Percentiles rank a stretch among this genome's conserved stretches.
These are phyloP conservation scores for Phaeolepiota aurea DNA, from an alignment of 768 basidiomycete species.

Conservation along the genomic window DNA sequence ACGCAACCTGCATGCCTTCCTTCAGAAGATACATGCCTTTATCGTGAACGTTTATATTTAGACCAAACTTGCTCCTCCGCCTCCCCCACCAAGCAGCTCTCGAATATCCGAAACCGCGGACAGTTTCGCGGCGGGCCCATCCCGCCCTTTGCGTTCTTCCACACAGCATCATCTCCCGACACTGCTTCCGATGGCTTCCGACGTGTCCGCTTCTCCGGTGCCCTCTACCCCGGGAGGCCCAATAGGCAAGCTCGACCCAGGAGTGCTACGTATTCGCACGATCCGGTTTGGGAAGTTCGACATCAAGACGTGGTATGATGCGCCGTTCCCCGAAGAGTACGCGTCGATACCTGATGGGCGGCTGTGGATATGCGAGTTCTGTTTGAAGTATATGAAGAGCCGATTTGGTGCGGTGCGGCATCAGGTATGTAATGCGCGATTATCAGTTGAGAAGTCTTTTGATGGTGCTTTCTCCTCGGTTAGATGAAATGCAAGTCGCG, in stretches of 20 bases:
- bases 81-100: slow-evolving; percentile 18
- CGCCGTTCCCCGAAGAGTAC: slow-evolving; percentile 98
- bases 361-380: slow-evolving; percentile 97
- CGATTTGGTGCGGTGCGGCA: slow-evolving; percentile 81
- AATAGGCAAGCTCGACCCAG: slow-evolving; percentile 21
- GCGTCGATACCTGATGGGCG: slow-evolving; percentile 84
- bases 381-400: slow-evolving; percentile 96
- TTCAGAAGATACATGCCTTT: not conserved
- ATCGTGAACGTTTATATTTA: slow-evolving; percentile 14
- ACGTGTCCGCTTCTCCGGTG: slow-evolving; percentile 29
- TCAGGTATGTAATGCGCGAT: slow-evolving; percentile 44
- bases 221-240: slow-evolving; percentile 31
- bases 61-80: slow-evolving; percentile 42
- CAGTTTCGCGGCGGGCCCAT: slow-evolving; percentile 36
- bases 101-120: slow-evolving; percentile 16
- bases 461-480: not conserved
- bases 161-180: slow-evolving; percentile 30
- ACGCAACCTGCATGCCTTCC: slow-evolving; percentile 15
- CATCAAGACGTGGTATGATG: slow-evolving; percentile 98
- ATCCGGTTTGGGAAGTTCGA: slow-evolving; percentile 90
- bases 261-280: slow-evolving; percentile 64
- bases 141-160: slow-evolving; percentile 57
- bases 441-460: not conserved
- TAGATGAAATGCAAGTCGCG: slow-evolving; percentile 92
- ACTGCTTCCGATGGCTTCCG: slow-evolving; percentile 14